Evolutionary conservation across 2,329 filamentous ascomycete species (phyloP).

Genomic region (Fusarium tjaetaba): DNA sequence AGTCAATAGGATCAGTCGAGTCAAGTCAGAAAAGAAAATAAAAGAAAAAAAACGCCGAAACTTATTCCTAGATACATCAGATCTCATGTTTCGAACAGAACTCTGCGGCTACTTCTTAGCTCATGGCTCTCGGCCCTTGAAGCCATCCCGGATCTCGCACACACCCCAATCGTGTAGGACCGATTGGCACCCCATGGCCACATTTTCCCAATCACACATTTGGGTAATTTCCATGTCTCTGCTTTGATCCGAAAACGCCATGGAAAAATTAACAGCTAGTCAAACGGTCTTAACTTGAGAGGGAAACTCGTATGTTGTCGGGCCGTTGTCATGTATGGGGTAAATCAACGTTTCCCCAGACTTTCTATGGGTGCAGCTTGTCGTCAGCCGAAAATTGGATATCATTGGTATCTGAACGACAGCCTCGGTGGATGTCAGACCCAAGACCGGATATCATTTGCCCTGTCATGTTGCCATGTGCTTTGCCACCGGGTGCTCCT

Average conservation of each 20-base stretch:
- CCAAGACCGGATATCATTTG: background rate
- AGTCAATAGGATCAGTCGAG: background rate
- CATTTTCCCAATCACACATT: background rate
- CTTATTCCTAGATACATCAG: background rate
- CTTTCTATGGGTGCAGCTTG: constrained; percentile 2
- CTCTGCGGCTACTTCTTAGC: background rate
- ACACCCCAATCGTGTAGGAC: constrained; percentile 22
- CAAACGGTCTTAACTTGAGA: background rate
- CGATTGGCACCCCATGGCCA: constrained; percentile 21
- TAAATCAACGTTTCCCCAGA: constrained; percentile 19
- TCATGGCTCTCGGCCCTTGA: background rate
- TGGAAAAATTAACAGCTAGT: background rate
- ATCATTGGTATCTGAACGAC: constrained; percentile 13
- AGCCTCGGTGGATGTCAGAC: constrained; percentile 17
- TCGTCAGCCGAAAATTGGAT: background rate
- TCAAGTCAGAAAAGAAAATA: background rate
- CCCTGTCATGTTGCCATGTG: constrained; percentile 12
- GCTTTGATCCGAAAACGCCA: constrained; percentile 9
- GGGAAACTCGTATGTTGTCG: constrained; percentile 4
- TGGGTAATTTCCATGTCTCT: background rate
- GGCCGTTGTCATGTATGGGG: constrained; percentile 5
- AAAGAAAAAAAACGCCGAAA: background rate
- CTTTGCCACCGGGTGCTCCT: background rate
- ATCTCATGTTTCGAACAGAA: constrained; percentile 5
- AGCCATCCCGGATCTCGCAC: constrained; percentile 15